phyloP scores from a whole-genome alignment of 768 basidiomycete genomes.

The Epithele typhae region DNA sequence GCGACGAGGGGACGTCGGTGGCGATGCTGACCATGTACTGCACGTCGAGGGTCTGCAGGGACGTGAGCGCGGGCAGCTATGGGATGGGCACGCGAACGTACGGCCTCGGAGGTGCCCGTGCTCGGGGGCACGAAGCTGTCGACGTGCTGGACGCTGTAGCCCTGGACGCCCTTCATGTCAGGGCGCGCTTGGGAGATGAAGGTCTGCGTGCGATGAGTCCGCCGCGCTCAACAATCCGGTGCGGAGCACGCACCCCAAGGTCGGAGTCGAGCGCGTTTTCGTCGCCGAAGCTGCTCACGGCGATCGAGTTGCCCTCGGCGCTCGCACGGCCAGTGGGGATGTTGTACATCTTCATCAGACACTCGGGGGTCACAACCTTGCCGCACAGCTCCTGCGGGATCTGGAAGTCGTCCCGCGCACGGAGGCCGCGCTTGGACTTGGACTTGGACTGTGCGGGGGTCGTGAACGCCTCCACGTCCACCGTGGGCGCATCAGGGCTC shows the following conservation, averaged over 20 bases:
- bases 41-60: slow-evolving; percentile 28
- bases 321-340: slow-evolving; percentile 20
- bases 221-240: background rate
- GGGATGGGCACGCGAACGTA: too few species aligned
- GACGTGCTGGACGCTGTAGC: slow-evolving; percentile 23
- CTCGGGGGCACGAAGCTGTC: slow-evolving; percentile 29
- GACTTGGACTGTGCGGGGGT: background rate
- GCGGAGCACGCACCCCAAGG: slow-evolving; percentile 14
- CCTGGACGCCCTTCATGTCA: slow-evolving; percentile 13
- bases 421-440: background rate
- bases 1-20: slow-evolving; percentile 24
- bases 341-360: slow-evolving; percentile 14
- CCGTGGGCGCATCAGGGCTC: too few species aligned
- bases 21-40: slow-evolving; percentile 31
- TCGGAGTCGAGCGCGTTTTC: slow-evolving; percentile 27
- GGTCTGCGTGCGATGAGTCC: slow-evolving; percentile 10
- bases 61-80: too few species aligned
- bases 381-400: slow-evolving; percentile 11
- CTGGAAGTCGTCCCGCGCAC: slow-evolving; percentile 1
- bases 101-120: slow-evolving; percentile 20
- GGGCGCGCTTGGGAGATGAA: slow-evolving; percentile 23
- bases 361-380: slow-evolving; percentile 15
- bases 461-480: too few species aligned
- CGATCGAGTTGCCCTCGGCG: slow-evolving; percentile 21
- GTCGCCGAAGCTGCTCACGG: slow-evolving; percentile 27